Conservation (phyloP, 768 basidiomycete genomes). For the Suillus placidus region DNA sequence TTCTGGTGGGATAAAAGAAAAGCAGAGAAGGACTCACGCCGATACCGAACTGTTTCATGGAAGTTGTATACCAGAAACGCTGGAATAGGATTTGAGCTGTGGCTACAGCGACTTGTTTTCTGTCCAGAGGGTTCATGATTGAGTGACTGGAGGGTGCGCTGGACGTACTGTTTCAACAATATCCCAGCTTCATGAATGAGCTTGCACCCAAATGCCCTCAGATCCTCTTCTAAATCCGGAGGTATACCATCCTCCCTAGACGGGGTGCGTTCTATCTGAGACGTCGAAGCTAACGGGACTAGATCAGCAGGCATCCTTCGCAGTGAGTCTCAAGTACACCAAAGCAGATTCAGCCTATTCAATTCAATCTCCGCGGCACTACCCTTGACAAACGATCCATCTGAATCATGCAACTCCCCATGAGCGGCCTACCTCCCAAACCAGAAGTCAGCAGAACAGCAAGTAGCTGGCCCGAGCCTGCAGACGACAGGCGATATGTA, state of each 20-base stretch:
- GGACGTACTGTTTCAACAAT: slow-evolving; percentile 80
- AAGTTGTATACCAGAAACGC: slow-evolving; percentile 94
- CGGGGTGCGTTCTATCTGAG: slow-evolving; percentile 79
- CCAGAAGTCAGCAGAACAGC: slow-evolving; percentile 31
- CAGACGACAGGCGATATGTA: slow-evolving; percentile 27
- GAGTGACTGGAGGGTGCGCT: neutral
- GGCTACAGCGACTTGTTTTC: slow-evolving; percentile 96
- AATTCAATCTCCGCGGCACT: slow-evolving; percentile 11
- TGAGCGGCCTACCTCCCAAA: slow-evolving; percentile 35
- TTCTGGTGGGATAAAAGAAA: slow-evolving; percentile 5
- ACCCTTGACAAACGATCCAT: neutral
- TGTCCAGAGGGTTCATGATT: slow-evolving; percentile 29
- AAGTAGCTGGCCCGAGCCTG: slow-evolving; percentile 19
- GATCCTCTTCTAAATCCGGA: slow-evolving; percentile 78
- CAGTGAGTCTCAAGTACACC: no score
- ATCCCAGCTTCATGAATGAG: slow-evolving; percentile 94
- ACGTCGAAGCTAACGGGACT: slow-evolving; percentile 81
- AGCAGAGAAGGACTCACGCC: slow-evolving; percentile 57
- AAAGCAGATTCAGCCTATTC: neutral
- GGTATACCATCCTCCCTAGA: slow-evolving; percentile 85
- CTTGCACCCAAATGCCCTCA: slow-evolving; percentile 90
- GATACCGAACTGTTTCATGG: slow-evolving; percentile 93
- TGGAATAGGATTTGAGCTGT: slow-evolving; percentile 97
- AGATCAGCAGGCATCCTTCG: slow-evolving; percentile 50
- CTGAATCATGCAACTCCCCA: slow-evolving; percentile 10